phyloP scores from a whole-genome alignment of 495 filamentous ascomycete species.

The Penicillium odoratum region DNA sequence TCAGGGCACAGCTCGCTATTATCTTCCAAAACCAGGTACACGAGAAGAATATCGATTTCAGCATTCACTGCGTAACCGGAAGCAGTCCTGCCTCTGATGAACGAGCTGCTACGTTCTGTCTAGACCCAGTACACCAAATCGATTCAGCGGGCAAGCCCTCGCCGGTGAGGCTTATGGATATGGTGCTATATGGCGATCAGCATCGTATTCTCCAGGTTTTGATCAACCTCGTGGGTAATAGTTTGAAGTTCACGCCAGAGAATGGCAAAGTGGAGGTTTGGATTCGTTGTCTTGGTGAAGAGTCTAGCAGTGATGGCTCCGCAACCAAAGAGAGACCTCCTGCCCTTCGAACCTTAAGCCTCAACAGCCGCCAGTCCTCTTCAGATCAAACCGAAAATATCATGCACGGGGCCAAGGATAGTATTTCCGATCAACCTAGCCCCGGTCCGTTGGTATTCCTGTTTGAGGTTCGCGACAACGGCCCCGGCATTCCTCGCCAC shows the following conservation, averaged over 20 bases:
- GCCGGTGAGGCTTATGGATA: slow-evolving; percentile 66
- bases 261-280: slow-evolving; percentile 71
- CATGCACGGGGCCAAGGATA: slow-evolving; percentile 28
- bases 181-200: slow-evolving; percentile 85
- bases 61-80: slow-evolving; percentile 58
- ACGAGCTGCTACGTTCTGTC: background rate
- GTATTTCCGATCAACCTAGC: slow-evolving; percentile 35
- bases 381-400: background rate
- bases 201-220: slow-evolving; percentile 85
- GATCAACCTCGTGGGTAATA: slow-evolving; percentile 92
- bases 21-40: slow-evolving; percentile 89
- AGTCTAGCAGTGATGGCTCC: background rate
- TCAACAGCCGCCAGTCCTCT: background rate
- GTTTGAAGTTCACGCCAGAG: slow-evolving; percentile 85
- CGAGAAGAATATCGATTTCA: slow-evolving; percentile 71
- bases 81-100: background rate
- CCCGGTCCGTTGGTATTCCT: slow-evolving; percentile 67
- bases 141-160: background rate
- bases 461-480: slow-evolving; percentile 87
- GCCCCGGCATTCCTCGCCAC: slow-evolving; percentile 80
- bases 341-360: background rate
- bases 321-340: slow-evolving; percentile 24
- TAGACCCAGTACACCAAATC: background rate
- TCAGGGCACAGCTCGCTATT: slow-evolving; percentile 73
- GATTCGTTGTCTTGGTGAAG: slow-evolving; percentile 59